Percentiles rank a stretch among this genome's conserved stretches.
Conservation (phyloP, 2,329 filamentous ascomycete species). For the Verticillium zaregamsianum region DNA sequence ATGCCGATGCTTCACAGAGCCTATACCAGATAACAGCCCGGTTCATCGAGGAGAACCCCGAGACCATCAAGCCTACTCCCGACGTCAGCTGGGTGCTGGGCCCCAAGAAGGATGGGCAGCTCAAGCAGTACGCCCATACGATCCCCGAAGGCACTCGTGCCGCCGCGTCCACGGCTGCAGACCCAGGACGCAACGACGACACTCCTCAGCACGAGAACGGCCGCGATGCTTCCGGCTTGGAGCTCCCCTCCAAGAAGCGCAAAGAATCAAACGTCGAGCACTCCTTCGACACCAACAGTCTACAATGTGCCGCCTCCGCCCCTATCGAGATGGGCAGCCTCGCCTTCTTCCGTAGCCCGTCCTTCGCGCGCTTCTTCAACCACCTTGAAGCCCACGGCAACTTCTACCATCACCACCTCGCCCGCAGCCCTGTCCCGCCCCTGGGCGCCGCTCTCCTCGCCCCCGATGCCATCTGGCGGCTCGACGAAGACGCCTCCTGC, state of each 20-base stretch:
- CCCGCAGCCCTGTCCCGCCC: constrained; percentile 48
- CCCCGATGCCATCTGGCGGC: constrained; percentile 40
- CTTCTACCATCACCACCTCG: constrained; percentile 42
- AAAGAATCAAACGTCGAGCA: background rate
- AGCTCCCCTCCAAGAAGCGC: background rate
- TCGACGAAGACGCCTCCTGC: constrained; percentile 15
- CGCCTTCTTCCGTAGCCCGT: constrained; percentile 43
- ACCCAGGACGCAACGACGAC: background rate
- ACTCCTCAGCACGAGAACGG: too few species aligned
- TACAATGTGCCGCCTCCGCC: constrained; percentile 43
- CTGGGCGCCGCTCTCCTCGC: constrained; percentile 50
- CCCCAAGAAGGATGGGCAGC: constrained; percentile 12
- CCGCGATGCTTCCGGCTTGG: background rate
- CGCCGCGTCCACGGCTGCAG: constrained; percentile 1
- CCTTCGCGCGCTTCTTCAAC: constrained; percentile 43
- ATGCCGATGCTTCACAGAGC: constrained; percentile 34
- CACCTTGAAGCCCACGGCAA: constrained; percentile 44
- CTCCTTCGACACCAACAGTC: background rate
- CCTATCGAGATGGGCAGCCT: constrained; percentile 52
- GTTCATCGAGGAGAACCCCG: constrained; percentile 40
- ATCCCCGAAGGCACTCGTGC: background rate
- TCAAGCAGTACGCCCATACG: constrained; percentile 10
- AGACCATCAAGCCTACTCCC: constrained; percentile 41
- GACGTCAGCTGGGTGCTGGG: constrained; percentile 43
- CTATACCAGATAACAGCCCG: constrained; percentile 41